Percentiles rank a stretch among this genome's conserved stretches.
Evolutionary conservation across 164 flowering plant genomes (phyloP).

Genomic region (Vitis amurensis): DNA sequence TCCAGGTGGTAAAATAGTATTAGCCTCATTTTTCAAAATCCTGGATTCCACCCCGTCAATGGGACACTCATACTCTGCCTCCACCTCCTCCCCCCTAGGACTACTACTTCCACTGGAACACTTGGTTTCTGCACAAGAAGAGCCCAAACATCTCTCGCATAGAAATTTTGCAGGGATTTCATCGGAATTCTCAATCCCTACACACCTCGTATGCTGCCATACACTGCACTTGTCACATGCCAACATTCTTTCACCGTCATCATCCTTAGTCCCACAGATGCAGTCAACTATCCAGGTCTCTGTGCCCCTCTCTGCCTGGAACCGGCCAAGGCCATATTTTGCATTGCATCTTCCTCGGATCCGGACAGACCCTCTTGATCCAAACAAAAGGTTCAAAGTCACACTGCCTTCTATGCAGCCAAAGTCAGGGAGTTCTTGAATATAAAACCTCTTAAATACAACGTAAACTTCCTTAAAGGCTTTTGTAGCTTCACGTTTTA

Average conservation of each 20-base stretch:
- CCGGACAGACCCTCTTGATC: slow-evolving; percentile 20
- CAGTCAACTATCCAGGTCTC: slow-evolving; percentile 45
- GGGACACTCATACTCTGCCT: too few relatives aligned
- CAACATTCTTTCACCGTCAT: slow-evolving; percentile 60
- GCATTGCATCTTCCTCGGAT: slow-evolving; percentile 28
- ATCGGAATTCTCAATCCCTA: slow-evolving; percentile 33
- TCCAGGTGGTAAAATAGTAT: not conserved
- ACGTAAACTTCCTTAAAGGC: slow-evolving; percentile 42
- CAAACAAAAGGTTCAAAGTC: slow-evolving; percentile 26
- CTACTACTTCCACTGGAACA: not conserved
- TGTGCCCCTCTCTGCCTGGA: slow-evolving; percentile 29
- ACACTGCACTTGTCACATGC: slow-evolving; percentile 63
- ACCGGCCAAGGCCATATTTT: slow-evolving; percentile 24
- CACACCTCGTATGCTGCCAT: slow-evolving; percentile 70
- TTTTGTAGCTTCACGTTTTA: slow-evolving; percentile 26
- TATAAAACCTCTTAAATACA: slow-evolving; percentile 30
- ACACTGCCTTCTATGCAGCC: slow-evolving; percentile 25
- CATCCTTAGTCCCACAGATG: slow-evolving; percentile 41
- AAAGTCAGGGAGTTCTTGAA: slow-evolving; percentile 26
- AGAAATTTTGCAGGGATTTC: slow-evolving; percentile 38
- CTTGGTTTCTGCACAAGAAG: not conserved
- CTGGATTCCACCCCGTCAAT: too few relatives aligned
- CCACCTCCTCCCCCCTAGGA: too few relatives aligned
- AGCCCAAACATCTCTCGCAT: slow-evolving; percentile 33
- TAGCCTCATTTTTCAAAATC: too few relatives aligned